These are phyloP conservation scores for Fusarium pininemorale DNA, from an alignment of 2,329 filamentous ascomycete species.

Conservation along the genomic window DNA sequence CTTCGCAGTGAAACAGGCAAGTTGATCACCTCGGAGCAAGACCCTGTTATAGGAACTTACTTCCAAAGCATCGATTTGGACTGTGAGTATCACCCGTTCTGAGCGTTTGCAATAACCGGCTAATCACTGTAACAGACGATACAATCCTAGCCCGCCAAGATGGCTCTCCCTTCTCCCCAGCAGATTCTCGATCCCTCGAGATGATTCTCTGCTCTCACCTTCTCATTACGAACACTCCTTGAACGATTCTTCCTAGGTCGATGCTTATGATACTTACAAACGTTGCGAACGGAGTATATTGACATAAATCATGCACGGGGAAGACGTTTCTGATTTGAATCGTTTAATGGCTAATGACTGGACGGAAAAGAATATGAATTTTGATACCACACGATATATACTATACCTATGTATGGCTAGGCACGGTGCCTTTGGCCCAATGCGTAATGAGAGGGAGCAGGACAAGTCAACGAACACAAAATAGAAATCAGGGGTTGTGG, in stretches of 20 bases:
- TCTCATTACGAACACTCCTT: constrained; percentile 51
- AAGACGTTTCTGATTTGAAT: constrained; percentile 5
- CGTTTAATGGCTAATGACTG: constrained; percentile 45
- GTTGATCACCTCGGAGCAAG: constrained; percentile 57
- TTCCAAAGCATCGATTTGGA: constrained; percentile 66
- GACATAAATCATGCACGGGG: neutral
- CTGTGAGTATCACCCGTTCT: constrained; percentile 55
- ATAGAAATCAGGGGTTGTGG: constrained; percentile 9
- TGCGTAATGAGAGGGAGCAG: neutral
- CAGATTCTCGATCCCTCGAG: constrained; percentile 61
- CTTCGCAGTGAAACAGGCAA: constrained; percentile 57
- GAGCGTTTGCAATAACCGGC: neutral
- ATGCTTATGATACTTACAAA: neutral
- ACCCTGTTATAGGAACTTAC: constrained; percentile 58
- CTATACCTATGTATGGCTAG: constrained; percentile 28
- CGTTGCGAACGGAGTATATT: neutral
- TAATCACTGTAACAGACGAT: constrained; percentile 40
- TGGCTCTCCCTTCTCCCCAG: constrained; percentile 60
- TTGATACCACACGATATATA: constrained; percentile 43
- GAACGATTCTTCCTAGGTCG: neutral
- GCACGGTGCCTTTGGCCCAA: constrained; percentile 2
- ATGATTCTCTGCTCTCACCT: constrained; percentile 60
- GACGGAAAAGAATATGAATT: constrained; percentile 38
- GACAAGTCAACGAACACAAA: constrained; percentile 2
- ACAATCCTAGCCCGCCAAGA: constrained; percentile 56